Evolutionary conservation across 129 eudicot species (phyloP).

Genomic region (Mikania micrantha): DNA sequence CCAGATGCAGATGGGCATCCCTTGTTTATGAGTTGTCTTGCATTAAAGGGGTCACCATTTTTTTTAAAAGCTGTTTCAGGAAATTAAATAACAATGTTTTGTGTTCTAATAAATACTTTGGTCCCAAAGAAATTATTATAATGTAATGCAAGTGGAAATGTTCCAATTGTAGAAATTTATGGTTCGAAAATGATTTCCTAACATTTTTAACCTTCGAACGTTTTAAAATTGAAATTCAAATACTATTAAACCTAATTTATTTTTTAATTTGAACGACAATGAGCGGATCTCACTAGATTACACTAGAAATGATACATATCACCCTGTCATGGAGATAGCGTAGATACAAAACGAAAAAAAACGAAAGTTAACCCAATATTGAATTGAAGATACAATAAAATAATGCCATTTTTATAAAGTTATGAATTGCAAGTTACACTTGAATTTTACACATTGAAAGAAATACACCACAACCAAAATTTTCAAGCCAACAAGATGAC

Average conservation of each 20-base stretch:
- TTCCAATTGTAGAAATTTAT: not conserved
- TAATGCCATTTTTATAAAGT: too few relatives aligned
- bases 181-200: not conserved
- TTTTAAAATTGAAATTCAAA: not conserved
- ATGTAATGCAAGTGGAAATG: constrained; percentile 1
- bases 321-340: too few relatives aligned
- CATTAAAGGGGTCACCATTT: not conserved
- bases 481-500: too few relatives aligned
- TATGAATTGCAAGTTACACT: too few relatives aligned
- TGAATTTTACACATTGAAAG: too few relatives aligned
- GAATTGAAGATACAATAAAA: too few relatives aligned
- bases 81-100: not conserved
- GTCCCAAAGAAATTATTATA: not conserved
- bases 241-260: not conserved
- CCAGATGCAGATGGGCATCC: not conserved
- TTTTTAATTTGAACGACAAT: not conserved
- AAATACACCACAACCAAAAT: too few relatives aligned
- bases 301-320: too few relatives aligned
- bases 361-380: too few relatives aligned
- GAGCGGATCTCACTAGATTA: too few relatives aligned
- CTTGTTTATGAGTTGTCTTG: not conserved
- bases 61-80: not conserved
- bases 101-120: not conserved
- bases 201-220: not conserved
- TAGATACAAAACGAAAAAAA: too few relatives aligned